Percentiles rank a stretch among this genome's conserved stretches.
Evolutionary conservation across 1,284 basidiomycete genomes (phyloP).

Genomic region (Nidula niveotomentosa): DNA sequence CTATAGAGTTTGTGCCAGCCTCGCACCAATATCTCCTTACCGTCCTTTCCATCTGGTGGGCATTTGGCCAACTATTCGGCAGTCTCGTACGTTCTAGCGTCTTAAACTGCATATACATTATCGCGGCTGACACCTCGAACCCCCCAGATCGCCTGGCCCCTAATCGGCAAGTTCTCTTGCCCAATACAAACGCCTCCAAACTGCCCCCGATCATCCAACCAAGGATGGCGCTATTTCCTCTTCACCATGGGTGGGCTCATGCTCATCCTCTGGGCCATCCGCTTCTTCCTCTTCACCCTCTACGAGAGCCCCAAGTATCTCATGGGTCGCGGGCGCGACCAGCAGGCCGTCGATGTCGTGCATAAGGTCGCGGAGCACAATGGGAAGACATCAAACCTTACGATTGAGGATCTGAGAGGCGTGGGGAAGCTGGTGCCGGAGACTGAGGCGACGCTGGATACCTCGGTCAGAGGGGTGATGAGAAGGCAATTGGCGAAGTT

Average conservation of each 20-base stretch:
- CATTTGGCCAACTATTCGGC: slow-evolving; percentile 62
- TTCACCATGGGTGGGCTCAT: slow-evolving; percentile 67
- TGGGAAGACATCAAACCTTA: slow-evolving; percentile 43
- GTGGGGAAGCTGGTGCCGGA: slow-evolving; percentile 9
- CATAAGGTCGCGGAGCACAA: slow-evolving; percentile 74
- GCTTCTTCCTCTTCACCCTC: slow-evolving; percentile 74
- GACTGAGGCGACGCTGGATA: slow-evolving; percentile 28
- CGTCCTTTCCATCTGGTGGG: slow-evolving; percentile 72
- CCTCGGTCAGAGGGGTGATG: slow-evolving; percentile 35
- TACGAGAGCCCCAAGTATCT: slow-evolving; percentile 80
- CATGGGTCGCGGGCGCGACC: slow-evolving; percentile 70
- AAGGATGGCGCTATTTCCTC: slow-evolving; percentile 78
- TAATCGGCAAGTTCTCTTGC: slow-evolving; percentile 59
- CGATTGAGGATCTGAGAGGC: slow-evolving; percentile 41
- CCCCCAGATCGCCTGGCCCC: slow-evolving; percentile 60
- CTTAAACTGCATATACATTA: no score
- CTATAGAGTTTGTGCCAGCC: slow-evolving; percentile 60
- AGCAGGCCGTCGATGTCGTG: slow-evolving; percentile 70
- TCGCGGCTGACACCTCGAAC: not conserved
- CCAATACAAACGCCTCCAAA: slow-evolving; percentile 23
- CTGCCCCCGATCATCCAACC: slow-evolving; percentile 43
- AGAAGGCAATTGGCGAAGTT: slow-evolving; percentile 42
- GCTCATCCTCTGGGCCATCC: slow-evolving; percentile 64
- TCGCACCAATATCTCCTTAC: slow-evolving; percentile 71
- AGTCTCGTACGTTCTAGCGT: slow-evolving; percentile 46